Evolutionary conservation across 768 basidiomycete genomes (phyloP).

Genomic region (Tricholomella constricta): DNA sequence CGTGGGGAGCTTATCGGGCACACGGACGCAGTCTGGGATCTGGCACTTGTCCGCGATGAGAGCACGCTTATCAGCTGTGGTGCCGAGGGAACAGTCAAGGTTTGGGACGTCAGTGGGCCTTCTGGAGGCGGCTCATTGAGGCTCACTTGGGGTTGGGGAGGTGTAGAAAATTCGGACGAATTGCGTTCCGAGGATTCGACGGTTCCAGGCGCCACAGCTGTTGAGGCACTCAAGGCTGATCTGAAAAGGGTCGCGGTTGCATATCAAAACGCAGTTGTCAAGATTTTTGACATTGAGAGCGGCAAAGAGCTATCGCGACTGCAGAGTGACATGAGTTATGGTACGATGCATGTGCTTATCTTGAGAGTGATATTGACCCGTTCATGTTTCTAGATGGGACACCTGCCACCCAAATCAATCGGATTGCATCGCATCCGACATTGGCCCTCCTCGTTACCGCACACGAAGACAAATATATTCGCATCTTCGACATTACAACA

Average conservation of each 20-base stretch:
- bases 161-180: slow-evolving; percentile 54
- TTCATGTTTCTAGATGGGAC: slow-evolving; percentile 58
- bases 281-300: slow-evolving; percentile 88
- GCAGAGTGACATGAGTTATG: slow-evolving; percentile 60
- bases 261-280: slow-evolving; percentile 85
- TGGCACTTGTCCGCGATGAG: slow-evolving; percentile 83
- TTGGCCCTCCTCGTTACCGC: slow-evolving; percentile 86
- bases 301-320: slow-evolving; percentile 74
- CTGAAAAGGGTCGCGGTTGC: slow-evolving; percentile 88
- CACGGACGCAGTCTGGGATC: slow-evolving; percentile 96
- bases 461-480: slow-evolving; percentile 92
- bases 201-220: slow-evolving; percentile 74
- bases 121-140: slow-evolving; percentile 65
- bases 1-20: slow-evolving; percentile 87
- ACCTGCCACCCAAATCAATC: slow-evolving; percentile 78
- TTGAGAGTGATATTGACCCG: slow-evolving; percentile 1
- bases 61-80: slow-evolving; percentile 86
- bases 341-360: slow-evolving; percentile 33
- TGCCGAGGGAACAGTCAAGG: slow-evolving; percentile 89
- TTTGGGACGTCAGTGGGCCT: slow-evolving; percentile 85
- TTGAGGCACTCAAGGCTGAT: slow-evolving; percentile 83
- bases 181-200: slow-evolving; percentile 49
- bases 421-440: slow-evolving; percentile 87
- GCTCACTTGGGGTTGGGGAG: slow-evolving; percentile 81
- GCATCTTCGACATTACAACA: slow-evolving; percentile 82